Evolutionary conservation across 345 rosid genomes (phyloP).

Genomic region (Luvunga scandens): DNA sequence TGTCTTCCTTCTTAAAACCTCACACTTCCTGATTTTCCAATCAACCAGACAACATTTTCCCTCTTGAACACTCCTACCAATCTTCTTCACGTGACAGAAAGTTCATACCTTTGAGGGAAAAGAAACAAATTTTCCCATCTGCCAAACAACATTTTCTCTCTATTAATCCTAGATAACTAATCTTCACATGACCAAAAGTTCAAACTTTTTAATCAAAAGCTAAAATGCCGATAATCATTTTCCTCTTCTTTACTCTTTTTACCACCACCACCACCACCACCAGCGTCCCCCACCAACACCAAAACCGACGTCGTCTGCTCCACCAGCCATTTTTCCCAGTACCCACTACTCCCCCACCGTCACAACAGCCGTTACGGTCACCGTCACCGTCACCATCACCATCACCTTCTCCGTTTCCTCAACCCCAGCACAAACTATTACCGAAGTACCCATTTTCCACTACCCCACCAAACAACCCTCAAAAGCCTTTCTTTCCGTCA

Average conservation of each 20-base stretch:
- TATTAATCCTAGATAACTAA: not conserved
- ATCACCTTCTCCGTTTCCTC: slow-evolving; percentile 37
- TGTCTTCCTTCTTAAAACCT: not conserved
- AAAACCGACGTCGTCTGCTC: slow-evolving; percentile 45
- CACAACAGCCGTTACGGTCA: slow-evolving; percentile 30
- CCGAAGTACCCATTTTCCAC: slow-evolving; percentile 54
- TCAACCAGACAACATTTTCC: not conserved
- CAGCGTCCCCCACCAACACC: not conserved
- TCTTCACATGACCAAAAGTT: not conserved
- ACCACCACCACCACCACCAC: not conserved
- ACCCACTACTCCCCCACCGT: slow-evolving; percentile 33
- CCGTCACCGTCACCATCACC: slow-evolving; percentile 32
- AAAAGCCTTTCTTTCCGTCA: slow-evolving; percentile 47
- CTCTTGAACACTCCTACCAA: not conserved
- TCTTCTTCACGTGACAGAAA: not conserved
- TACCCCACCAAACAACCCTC: slow-evolving; percentile 34
- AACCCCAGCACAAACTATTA: slow-evolving; percentile 29
- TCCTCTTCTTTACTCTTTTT: slow-evolving; percentile 27
- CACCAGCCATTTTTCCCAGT: slow-evolving; percentile 72
- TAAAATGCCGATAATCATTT: slow-evolving; percentile 1
- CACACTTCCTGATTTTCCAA: not conserved
- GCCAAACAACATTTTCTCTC: slow-evolving; percentile 2
- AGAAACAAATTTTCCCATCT: not conserved
- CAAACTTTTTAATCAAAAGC: not conserved
- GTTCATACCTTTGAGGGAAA: not conserved